phyloP scores from a whole-genome alignment of 2,329 filamentous ascomycete species.

The Lizonia empirigonia region DNA sequence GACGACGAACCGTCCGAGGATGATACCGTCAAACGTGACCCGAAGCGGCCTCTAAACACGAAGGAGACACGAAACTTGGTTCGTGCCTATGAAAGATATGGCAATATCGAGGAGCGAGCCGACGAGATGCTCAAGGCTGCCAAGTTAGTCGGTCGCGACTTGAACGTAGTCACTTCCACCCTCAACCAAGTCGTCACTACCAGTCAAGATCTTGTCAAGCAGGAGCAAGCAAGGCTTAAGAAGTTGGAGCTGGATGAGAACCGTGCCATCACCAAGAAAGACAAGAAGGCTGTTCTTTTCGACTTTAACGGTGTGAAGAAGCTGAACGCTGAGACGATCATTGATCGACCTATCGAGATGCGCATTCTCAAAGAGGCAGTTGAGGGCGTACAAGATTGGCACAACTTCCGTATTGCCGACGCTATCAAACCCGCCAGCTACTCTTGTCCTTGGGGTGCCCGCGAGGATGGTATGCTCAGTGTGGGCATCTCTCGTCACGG shows the following conservation, averaged over 20 bases:
- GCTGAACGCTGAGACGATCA: conserved; percentile 92
- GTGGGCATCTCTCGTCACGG: conserved; percentile 92
- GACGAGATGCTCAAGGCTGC: conserved; percentile 89
- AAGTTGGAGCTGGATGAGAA: conserved; percentile 72
- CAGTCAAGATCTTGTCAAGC: conserved; percentile 71
- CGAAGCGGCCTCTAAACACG: conserved; percentile 85
- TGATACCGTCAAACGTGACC: conserved; percentile 69
- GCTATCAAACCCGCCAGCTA: conserved; percentile 93
- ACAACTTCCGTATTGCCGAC: conserved; percentile 83
- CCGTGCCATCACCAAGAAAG: conserved; percentile 90
- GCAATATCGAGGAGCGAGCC: conserved; percentile 83
- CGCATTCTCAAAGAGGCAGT: conserved; percentile 79
- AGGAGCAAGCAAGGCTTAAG: conserved; percentile 69
- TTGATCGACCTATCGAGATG: conserved; percentile 89
- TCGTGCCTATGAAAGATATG: conserved; percentile 87
- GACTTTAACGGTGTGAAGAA: conserved; percentile 93
- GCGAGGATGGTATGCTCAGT: conserved; percentile 96
- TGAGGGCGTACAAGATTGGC: conserved; percentile 67
- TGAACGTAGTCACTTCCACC: conserved; percentile 75
- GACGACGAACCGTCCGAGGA: conserved; percentile 54
- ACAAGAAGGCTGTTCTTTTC: conserved; percentile 95
- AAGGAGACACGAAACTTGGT: conserved; percentile 94
- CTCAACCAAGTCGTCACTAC: conserved; percentile 79
- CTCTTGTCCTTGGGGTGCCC: conserved; percentile 86
- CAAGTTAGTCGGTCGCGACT: conserved; percentile 80